Percentiles rank a stretch among this genome's conserved stretches.
Conservation (phyloP, 1,284 basidiomycete genomes). For the Baeospora myosura region DNA sequence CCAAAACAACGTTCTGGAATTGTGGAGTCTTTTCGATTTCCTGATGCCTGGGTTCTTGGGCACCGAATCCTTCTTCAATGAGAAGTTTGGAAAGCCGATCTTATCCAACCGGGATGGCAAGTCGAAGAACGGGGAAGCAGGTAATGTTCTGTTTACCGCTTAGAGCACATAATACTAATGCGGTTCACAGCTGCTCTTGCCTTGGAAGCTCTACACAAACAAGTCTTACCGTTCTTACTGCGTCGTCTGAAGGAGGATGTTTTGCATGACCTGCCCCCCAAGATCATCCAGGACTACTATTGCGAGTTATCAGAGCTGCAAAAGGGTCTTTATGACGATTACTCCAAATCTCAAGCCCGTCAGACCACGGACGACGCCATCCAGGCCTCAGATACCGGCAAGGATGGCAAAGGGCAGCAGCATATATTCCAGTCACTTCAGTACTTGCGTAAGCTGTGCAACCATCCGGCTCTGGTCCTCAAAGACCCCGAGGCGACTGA, state of each 20-base stretch:
- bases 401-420: slow-evolving; percentile 49
- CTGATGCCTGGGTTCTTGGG: slow-evolving; percentile 99
- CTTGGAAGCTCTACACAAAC: slow-evolving; percentile 94
- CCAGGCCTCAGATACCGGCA: slow-evolving; percentile 33
- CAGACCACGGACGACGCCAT: slow-evolving; percentile 61
- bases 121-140: slow-evolving; percentile 89
- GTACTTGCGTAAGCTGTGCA: slow-evolving; percentile 96
- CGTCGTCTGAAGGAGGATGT: slow-evolving; percentile 98
- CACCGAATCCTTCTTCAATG: slow-evolving; percentile 91
- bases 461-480: slow-evolving; percentile 89
- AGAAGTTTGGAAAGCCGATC: slow-evolving; percentile 94
- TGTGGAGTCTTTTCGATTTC: slow-evolving; percentile 99
- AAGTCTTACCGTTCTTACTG: slow-evolving; percentile 96
- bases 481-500: slow-evolving; percentile 60
- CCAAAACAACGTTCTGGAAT: slow-evolving; percentile 97
- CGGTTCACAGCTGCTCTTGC: slow-evolving; percentile 73
- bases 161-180: background rate
- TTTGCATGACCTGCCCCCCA: slow-evolving; percentile 91
- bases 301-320: slow-evolving; percentile 95
- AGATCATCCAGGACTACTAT: slow-evolving; percentile 99
- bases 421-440: slow-evolving; percentile 97
- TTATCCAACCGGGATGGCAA: slow-evolving; percentile 94
- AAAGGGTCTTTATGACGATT: slow-evolving; percentile 90
- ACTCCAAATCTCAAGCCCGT: slow-evolving; percentile 74
- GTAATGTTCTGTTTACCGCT: slow-evolving; percentile 34